phyloP scores from a whole-genome alignment of 2,329 filamentous ascomycete genomes.

The Aspergillus fumigatiaffinis region DNA sequence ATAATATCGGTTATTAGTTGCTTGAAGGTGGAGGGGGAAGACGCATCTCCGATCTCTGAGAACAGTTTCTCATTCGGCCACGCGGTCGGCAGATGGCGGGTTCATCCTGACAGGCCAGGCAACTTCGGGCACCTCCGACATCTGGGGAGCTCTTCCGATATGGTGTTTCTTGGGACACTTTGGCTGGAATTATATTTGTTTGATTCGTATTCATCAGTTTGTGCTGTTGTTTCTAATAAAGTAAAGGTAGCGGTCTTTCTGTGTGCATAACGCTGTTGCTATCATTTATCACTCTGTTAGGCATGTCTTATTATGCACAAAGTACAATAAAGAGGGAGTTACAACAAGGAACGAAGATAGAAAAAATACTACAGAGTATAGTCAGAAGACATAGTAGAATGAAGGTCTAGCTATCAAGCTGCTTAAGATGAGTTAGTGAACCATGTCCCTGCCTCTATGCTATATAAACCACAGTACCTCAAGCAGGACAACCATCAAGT shows the following conservation, averaged over 20 bases:
- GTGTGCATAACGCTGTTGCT: no score
- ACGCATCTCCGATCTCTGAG: not conserved
- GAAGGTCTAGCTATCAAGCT: not conserved
- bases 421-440: no score
- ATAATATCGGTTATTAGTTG: not conserved
- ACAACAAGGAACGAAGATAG: not conserved
- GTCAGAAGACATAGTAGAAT: not conserved
- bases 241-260: no score
- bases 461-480: no score
- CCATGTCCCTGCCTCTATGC: no score
- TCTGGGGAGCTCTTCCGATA: not conserved
- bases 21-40: not conserved
- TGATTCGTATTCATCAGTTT: not conserved
- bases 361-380: not conserved
- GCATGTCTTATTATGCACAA: no score
- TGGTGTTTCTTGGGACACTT: not conserved
- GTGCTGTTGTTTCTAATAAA: no score
- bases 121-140: constrained; percentile 17
- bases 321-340: not conserved
- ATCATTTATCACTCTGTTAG: no score
- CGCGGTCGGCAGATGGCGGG: constrained; percentile 12
- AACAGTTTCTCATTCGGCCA: constrained; percentile 1
- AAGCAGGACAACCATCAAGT: not conserved
- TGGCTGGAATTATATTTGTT: not conserved
- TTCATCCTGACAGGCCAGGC: constrained; percentile 6